Evolutionary conservation across 768 basidiomycete species (phyloP), one percentile per base, ranked within the genome.

Genomic region (Leccinellum albellum): DNA sequence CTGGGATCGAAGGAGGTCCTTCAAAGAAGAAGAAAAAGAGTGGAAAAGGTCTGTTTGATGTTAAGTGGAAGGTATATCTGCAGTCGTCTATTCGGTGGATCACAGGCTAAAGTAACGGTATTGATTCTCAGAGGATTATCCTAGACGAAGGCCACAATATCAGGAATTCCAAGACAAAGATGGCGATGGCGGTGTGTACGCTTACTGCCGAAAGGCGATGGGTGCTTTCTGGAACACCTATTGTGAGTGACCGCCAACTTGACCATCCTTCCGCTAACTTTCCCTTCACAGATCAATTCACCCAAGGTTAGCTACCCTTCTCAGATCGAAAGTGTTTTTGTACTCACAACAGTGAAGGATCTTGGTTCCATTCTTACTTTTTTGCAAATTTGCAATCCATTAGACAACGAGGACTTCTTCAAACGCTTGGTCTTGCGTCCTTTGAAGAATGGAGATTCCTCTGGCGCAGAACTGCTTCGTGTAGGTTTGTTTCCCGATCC

Each of bases 101-200:
- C 17, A 37, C 12, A 51, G 23, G 45, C 54, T 58, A 2, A 53
- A 23, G 6, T 37, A 46, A 17, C n/a, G 7, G 6, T 6, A 7
- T 1, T 56, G 14, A 8, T 15, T 50, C 12, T 17, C 56, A 89
- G 86, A 78, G 94, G 56, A 69, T 95, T 42, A 83, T 96, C 21
- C 75, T 95, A 5, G 94, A 97, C 61, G 94, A 97, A 73, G 94
- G 91, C 0, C 94, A 97, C 66, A 85, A 68, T 24, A 87, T 97
- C 60, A 84, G 92, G 51, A 97, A 96, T 68, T 82, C 89, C 3
- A 88, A 80, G 70, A 92, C 94, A 0, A 91, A 94, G 75, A 91
- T 89, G 82, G 80, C 90, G 9, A 76, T 79, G 62, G 86, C 89
- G 0, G 83, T 86, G 2, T 84, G 78, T 56, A 82, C 70, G 17